Conservation (phyloP, 169 alveolate genomes). For the Amoebophrya sp. region DNA sequence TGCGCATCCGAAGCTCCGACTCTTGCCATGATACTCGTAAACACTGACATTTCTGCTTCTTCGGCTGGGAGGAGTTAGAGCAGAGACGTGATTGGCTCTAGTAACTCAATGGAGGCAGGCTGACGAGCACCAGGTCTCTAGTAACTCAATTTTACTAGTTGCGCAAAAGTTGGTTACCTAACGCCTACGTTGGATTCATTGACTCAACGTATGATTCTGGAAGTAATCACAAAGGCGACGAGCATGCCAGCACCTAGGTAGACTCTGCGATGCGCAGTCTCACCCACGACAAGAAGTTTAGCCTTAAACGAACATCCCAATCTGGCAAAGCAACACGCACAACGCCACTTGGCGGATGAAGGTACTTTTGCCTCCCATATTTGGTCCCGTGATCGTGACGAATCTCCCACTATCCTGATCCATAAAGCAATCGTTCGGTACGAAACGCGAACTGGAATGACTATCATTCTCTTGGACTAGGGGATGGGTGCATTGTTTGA, state of each 20-base stretch:
- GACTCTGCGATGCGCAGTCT: too few species aligned
- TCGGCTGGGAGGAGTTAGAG: too few species aligned
- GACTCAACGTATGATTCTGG: too few species aligned
- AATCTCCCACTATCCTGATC: constrained; percentile 64
- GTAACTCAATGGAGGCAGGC: too few species aligned
- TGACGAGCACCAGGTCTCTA: too few species aligned
- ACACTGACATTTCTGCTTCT: constrained; percentile 79
- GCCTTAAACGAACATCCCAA: constrained; percentile 93
- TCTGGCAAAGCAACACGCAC: constrained; percentile 73
- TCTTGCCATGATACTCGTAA: constrained; percentile 87
- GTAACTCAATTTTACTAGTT: too few species aligned
- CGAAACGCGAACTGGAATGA: constrained; percentile 44
- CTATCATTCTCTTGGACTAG: not conserved
- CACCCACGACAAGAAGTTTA: too few species aligned
- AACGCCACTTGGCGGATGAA: constrained; percentile 74
- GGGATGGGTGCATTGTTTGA: not conserved
- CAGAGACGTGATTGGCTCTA: too few species aligned
- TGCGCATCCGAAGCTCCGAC: constrained; percentile 96
- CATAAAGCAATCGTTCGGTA: constrained; percentile 72
- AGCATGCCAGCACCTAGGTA: too few species aligned
- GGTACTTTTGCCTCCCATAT: constrained; percentile 98
- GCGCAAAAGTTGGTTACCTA: too few species aligned
- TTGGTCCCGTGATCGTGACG: constrained; percentile 93
- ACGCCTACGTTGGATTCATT: too few species aligned
- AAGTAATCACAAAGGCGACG: too few species aligned